Conservation (phyloP, 192 early-diverging fungal species). For the Thamnidium elegans region DNA sequence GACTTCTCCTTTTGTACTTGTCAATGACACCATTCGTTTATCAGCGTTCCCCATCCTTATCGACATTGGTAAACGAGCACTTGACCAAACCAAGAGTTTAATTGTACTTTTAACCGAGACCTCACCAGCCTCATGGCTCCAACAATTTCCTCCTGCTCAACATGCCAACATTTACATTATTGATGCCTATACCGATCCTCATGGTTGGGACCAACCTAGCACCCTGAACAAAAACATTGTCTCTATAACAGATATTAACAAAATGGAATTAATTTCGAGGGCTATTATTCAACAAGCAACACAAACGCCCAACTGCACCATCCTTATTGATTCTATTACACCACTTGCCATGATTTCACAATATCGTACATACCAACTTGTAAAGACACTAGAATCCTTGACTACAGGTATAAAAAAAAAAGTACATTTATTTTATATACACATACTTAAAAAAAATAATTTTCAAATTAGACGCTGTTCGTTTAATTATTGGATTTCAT, state of each 20-base stretch:
- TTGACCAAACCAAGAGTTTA: slow-evolving; percentile 11
- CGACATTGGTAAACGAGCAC: slow-evolving; percentile 13
- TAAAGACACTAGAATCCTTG: slow-evolving; percentile 19
- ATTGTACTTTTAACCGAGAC: slow-evolving; percentile 25
- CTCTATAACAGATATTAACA: background rate
- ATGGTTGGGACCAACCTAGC: slow-evolving; percentile 24
- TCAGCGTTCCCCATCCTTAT: slow-evolving; percentile 6
- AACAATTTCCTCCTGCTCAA: background rate
- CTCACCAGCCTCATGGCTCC: slow-evolving; percentile 19
- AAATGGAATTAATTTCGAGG: slow-evolving; percentile 3
- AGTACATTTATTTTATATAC: too few species aligned
- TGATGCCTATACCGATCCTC: slow-evolving; percentile 34
- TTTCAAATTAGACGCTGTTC: slow-evolving; percentile 35
- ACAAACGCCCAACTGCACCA: slow-evolving; percentile 4
- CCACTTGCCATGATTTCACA: slow-evolving; percentile 23
- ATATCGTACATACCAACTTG: slow-evolving; percentile 24
- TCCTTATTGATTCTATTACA: slow-evolving; percentile 32
- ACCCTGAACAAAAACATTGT: background rate
- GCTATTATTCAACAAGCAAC: slow-evolving; percentile 1
- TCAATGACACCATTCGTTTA: slow-evolving; percentile 22
- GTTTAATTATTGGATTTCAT: slow-evolving; percentile 37
- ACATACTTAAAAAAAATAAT: too few species aligned
- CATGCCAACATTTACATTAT: slow-evolving; percentile 12
- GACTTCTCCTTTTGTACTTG: slow-evolving; percentile 14
- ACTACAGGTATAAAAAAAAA: slow-evolving; percentile 38